phyloP scores from a whole-genome alignment of 2,329 filamentous ascomycete species.

The Blastomyces silverae region DNA sequence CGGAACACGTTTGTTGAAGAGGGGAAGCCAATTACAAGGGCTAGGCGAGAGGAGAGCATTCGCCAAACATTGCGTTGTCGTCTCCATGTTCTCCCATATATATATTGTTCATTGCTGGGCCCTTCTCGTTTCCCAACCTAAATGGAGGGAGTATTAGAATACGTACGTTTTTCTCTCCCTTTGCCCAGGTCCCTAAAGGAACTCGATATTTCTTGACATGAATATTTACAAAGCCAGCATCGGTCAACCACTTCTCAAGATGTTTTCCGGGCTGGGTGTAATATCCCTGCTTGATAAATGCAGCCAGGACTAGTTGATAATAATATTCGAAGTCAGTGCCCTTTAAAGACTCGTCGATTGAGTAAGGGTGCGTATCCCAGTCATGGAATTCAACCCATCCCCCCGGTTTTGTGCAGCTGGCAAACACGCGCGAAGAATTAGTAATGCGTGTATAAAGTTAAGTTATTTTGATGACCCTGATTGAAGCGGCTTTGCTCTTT shows the following conservation, averaged over 20 bases:
- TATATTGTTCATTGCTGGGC: not conserved
- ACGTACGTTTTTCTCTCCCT: slow-evolving; percentile 22
- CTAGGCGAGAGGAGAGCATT: not conserved
- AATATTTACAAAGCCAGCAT: slow-evolving; percentile 25
- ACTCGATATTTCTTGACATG: slow-evolving; percentile 19
- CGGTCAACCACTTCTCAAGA: slow-evolving; percentile 21
- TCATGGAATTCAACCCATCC: slow-evolving; percentile 40
- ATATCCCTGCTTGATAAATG: slow-evolving; percentile 12
- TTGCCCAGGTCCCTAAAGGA: slow-evolving; percentile 27
- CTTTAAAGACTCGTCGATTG: not conserved
- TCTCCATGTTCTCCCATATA: not conserved
- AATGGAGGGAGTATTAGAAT: not conserved
- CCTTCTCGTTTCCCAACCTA: not conserved
- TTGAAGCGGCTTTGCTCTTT: not conserved
- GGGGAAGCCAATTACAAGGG: not conserved
- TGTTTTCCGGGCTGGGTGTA: slow-evolving; percentile 7
- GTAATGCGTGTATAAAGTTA: slow-evolving; percentile 17
- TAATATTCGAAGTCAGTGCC: slow-evolving; percentile 12
- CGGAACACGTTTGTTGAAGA: not conserved
- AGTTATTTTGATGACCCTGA: not conserved
- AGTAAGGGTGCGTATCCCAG: slow-evolving; percentile 22
- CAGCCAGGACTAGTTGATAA: slow-evolving; percentile 1
- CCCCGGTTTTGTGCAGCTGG: slow-evolving; percentile 28
- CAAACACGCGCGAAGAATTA: slow-evolving; percentile 11
- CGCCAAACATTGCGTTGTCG: not conserved